Evolutionary conservation across 2,329 filamentous ascomycete genomes (phyloP).

Genomic region (Fusarium chaquense): DNA sequence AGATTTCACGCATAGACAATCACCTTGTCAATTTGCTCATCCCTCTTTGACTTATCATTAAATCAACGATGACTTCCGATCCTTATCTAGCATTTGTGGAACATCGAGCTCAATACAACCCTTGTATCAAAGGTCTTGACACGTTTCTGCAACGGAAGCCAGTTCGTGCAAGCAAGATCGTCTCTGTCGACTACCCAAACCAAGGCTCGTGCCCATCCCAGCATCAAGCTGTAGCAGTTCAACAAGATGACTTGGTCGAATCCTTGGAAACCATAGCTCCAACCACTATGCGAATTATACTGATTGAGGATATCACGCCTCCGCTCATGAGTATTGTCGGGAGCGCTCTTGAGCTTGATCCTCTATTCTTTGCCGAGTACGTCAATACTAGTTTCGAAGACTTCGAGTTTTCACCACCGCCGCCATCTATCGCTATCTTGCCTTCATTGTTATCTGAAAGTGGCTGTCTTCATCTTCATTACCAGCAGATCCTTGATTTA

Average conservation of each 20-base stretch:
- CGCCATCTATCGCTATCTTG: background rate
- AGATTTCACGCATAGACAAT: no score
- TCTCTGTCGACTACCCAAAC: background rate
- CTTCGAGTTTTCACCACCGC: background rate
- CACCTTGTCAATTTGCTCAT: background rate
- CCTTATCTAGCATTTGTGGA: background rate
- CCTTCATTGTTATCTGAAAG: background rate
- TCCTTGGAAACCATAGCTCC: background rate
- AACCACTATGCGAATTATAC: background rate
- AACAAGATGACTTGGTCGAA: background rate
- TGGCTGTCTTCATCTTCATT: background rate
- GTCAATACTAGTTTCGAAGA: background rate
- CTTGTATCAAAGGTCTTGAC: background rate
- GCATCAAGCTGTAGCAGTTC: no score
- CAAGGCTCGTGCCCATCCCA: no score
- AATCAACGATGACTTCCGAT: background rate
- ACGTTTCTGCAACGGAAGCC: background rate
- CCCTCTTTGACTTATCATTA: accelerated
- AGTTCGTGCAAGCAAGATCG: background rate
- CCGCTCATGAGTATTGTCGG: accelerated
- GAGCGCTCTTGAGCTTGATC: background rate
- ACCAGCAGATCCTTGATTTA: background rate
- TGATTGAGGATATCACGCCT: background rate
- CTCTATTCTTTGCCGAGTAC: slow-evolving; percentile 10
- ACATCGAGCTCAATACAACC: background rate